Evolutionary conservation across 192 early-diverging fungal species (phyloP).

Genomic region (Coemansia pectinata): DNA sequence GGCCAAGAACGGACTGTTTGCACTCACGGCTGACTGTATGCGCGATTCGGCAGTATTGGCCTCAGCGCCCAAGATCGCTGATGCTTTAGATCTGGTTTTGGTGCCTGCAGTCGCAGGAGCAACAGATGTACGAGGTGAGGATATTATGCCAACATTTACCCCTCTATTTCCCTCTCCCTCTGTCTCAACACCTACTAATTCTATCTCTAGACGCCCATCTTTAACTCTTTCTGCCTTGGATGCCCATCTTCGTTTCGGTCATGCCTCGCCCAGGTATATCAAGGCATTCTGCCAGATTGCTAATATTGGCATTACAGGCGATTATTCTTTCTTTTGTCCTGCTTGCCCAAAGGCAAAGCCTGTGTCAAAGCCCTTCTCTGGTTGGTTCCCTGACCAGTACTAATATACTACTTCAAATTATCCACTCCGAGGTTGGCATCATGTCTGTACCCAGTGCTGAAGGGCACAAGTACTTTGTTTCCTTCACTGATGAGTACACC

Average conservation of each 20-base stretch:
- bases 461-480: conserved; percentile 7
- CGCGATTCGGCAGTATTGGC: too few relatives aligned
- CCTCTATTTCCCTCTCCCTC: too few relatives aligned
- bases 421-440: neutral
- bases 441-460: conserved; percentile 1
- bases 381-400: neutral
- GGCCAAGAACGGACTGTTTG: too few relatives aligned
- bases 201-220: neutral
- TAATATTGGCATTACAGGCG: neutral
- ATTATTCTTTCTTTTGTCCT: neutral
- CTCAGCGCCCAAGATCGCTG: too few relatives aligned
- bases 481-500: conserved; percentile 3
- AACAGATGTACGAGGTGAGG: too few relatives aligned
- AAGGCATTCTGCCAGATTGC: neutral
- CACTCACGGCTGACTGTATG: too few relatives aligned
- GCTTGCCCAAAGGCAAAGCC: neutral
- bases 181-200: neutral
- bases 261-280: neutral
- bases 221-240: neutral
- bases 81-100: too few relatives aligned
- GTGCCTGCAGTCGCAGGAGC: too few relatives aligned
- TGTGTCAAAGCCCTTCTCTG: neutral
- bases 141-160: too few relatives aligned
- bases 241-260: neutral
- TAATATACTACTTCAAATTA: neutral